Evolutionary conservation across 2,329 filamentous ascomycete genomes (phyloP).

Genomic region (Orbilia quercus): DNA sequence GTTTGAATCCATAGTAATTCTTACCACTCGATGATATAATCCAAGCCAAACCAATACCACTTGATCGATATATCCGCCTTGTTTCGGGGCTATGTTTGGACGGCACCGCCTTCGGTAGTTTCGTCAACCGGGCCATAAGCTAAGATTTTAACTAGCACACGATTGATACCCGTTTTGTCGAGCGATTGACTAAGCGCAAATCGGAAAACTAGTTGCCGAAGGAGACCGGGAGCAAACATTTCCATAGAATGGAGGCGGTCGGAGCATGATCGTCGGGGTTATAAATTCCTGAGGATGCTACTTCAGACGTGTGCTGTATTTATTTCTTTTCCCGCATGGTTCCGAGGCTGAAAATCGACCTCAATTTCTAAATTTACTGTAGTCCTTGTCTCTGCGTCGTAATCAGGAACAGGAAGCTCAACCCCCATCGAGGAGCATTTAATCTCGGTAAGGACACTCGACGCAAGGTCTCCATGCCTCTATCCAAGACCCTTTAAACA

Average conservation of each 20-base stretch:
- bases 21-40: constrained; percentile 3
- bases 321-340: constrained; percentile 7
- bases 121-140: constrained; percentile 11
- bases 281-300: constrained; percentile 21
- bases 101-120: constrained; percentile 33
- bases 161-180: background rate
- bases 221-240: constrained; percentile 13
- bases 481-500: background rate
- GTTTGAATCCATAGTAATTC: background rate
- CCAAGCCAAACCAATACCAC: background rate
- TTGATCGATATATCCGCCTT: constrained; percentile 24
- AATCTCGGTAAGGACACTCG: constrained; percentile 34
- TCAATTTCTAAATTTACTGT: constrained; percentile 12
- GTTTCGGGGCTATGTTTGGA: constrained; percentile 8
- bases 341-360: constrained; percentile 30
- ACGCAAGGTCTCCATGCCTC: background rate
- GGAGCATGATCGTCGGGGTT: constrained; percentile 20
- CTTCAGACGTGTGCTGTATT: too few species aligned
- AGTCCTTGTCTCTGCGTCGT: constrained; percentile 1
- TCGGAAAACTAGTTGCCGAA: constrained; percentile 26
- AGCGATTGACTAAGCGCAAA: constrained; percentile 13
- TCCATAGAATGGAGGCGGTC: constrained; percentile 38
- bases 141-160: constrained; percentile 5
- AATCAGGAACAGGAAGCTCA: constrained; percentile 16
- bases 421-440: constrained; percentile 15